Base-by-base conservation (phyloP, 2,329 filamentous ascomycete genomes). In the Aspergillus brunneoviolaceus region DNA sequence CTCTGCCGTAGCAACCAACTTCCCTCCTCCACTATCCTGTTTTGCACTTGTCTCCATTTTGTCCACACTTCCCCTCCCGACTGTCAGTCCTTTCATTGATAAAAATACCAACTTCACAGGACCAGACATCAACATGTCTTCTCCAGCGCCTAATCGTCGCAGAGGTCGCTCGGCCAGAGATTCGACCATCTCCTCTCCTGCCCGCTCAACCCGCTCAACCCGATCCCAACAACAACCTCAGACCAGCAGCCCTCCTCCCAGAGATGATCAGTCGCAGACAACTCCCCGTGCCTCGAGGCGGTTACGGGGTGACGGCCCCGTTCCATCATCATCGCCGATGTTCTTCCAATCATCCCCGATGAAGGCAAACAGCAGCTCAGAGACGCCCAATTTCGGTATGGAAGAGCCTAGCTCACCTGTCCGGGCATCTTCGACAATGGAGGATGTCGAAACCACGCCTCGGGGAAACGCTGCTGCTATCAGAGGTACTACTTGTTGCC, bases 281-380 rank as follows among this genome's bases (percentile, higher is more conserved):
- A 84, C 82, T 2, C 82, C 83, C 29, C 77, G 79, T 57, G 75
- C 77, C 49, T 73, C 78, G 49, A 70, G 79, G 62, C 70, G 79
- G 31, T 70, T 79, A 65, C 68, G 75, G 55, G 75, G 71, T 23
- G 73, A 76, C 50, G 67, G 65, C 39, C 71, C 74, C 57, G 72
- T 81, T 39, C 80, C 88, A 63, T 85, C 86, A 5, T 95, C 92
- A 4, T 96, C 92, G 60, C 93, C 93, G 47, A 82, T 96, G 65
- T 90, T 91, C 76, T 96, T 88, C 76, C 86, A 82, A 63, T 88
- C 85, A 0, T 88, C 86, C 19, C 85, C 87, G 6, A 74, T 69
- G 10, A 78, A 78, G 54, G 77, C 75, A 39, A 78, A 77, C 58
- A 72, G 77, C 69, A 69, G 72, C 63, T 74, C 77, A 63, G 68